phyloP scores from a whole-genome alignment of 2,329 filamentous ascomycete genomes.

The Fusarium sp. region DNA sequence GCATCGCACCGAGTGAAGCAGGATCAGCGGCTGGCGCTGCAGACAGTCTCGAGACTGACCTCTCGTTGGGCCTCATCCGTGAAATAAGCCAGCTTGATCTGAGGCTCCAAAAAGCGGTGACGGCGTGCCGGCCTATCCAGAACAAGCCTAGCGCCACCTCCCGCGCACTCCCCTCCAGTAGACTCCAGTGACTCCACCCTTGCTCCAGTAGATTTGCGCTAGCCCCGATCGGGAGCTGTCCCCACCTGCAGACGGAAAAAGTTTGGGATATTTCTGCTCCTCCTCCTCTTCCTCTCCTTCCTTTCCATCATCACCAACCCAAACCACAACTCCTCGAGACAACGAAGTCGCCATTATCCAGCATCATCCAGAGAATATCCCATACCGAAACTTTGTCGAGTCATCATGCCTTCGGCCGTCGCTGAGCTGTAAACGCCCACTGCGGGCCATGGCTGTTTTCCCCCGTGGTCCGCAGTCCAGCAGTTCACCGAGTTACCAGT shows the following conservation, averaged over 20 bases:
- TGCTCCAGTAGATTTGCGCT: conserved; percentile 22
- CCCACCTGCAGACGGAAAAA: conserved; percentile 45
- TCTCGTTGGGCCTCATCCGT: conserved; percentile 24
- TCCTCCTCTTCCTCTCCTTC: conserved; percentile 38
- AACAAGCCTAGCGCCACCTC: conserved; percentile 28
- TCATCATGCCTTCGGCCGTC: conserved; percentile 78
- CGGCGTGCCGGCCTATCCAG: conserved; percentile 25
- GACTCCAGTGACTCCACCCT: conserved; percentile 4
- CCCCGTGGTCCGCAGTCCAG: conserved; percentile 80
- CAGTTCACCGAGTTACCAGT: conserved; percentile 81
- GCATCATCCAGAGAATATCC: conserved; percentile 49
- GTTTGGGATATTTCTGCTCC: conserved; percentile 47
- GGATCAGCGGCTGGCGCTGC: conserved; percentile 12
- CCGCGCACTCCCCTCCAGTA: conserved; percentile 31
- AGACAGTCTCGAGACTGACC: conserved; percentile 15
- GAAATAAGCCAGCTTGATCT: conserved; percentile 15
- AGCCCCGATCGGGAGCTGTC: conserved; percentile 36
- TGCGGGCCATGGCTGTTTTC: conserved; percentile 70
- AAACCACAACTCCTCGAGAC: conserved; percentile 60
- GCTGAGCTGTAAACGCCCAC: conserved; percentile 93
- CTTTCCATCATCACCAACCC: conserved; percentile 48
- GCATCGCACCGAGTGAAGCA: conserved; percentile 39
- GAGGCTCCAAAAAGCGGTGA: conserved; percentile 46
- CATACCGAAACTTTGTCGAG: conserved; percentile 76
- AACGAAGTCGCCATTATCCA: conserved; percentile 70